Evolutionary conservation across 768 basidiomycete genomes (phyloP), one percentile per base, ranked within the genome.

Genomic region (Hygrocybe coccinea): DNA sequence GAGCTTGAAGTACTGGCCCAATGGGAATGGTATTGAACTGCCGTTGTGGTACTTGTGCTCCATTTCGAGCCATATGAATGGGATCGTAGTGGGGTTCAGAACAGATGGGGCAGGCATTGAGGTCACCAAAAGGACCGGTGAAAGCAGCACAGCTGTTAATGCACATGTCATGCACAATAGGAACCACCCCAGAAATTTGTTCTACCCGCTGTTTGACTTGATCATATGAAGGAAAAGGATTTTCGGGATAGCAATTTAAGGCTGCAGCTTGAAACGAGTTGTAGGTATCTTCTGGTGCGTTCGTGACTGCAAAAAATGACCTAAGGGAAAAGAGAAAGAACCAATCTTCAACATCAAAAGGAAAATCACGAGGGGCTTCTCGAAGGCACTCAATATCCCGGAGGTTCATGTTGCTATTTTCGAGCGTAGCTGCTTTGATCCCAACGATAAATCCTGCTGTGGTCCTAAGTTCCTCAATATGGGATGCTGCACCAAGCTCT

Each of bases 141-240:
- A 56, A 72, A 7, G 64, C 69, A 36, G 66, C 50, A 15, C 56
- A 53, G 35, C 64, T 61, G 4, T 76, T 65, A 0, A 63, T 55
- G 46, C 78, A 80, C 77, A 79, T 80, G 54, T 80, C 71, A 15
- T 67, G 43, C 0, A 61, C 39, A 3, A 79, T 59, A 0, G 70
- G 43, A 7, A 64, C 39, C 3, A 81, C 59, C 1, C 76, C 71
- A 15, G 64, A 74, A 8, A 74, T 36, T 8, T 65, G 19, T 11
- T 58, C 52, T 8, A 74, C 54, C 1, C 46, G 38, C 9, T 60
- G 38, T 47, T 71, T 64, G 37, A 72, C 52, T 25, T 63, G 52
- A 36, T 71, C 43, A 43, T 60, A 67, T 2, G 69, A 68, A 3
- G 68, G 65, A 29, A 73, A 61, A 7, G 57, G 50, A 11, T 62